Percentiles rank a stretch among this genome's conserved stretches.
Conservation (phyloP, 2,329 filamentous ascomycete species). For the Ophiocordyceps camponoti-leonardi region DNA sequence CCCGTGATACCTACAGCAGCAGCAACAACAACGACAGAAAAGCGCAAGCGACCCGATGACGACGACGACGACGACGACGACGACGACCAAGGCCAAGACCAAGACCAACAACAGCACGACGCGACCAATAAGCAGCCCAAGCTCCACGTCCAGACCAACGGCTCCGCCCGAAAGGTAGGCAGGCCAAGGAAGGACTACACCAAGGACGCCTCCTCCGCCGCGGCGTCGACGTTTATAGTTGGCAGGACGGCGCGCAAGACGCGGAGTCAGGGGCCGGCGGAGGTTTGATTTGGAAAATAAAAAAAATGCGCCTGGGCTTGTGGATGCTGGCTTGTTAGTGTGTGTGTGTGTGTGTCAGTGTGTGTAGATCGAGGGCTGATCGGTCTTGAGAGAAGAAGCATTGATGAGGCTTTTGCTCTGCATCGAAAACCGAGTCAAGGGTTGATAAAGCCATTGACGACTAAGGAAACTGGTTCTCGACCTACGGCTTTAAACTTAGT, state of each 20-base stretch:
- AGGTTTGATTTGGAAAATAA: conserved; percentile 9
- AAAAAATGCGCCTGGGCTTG: too few species aligned
- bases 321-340: too few species aligned
- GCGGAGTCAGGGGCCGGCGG: conserved; percentile 22
- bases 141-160: conserved; percentile 1
- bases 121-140: conserved; percentile 11
- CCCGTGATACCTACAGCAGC: conserved; percentile 5
- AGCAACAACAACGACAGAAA: conserved; percentile 8
- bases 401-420: too few species aligned
- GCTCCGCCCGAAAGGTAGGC: conserved; percentile 8
- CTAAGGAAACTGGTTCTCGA: too few species aligned
- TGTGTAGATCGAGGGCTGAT: too few species aligned
- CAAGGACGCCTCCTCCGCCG: background rate
- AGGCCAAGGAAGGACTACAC: conserved; percentile 20
- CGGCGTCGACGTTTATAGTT: conserved; percentile 9
- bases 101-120: conserved; percentile 24
- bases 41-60: conserved; percentile 13
- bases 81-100: too few species aligned
- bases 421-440: too few species aligned
- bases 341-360: too few species aligned
- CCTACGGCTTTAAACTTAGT: too few species aligned
- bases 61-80: too few species aligned
- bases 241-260: conserved; percentile 24
- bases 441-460: too few species aligned
- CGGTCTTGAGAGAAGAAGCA: too few species aligned